Base-by-base conservation (phyloP, 2,329 filamentous ascomycete genomes). In the Thelonectria blattea region DNA sequence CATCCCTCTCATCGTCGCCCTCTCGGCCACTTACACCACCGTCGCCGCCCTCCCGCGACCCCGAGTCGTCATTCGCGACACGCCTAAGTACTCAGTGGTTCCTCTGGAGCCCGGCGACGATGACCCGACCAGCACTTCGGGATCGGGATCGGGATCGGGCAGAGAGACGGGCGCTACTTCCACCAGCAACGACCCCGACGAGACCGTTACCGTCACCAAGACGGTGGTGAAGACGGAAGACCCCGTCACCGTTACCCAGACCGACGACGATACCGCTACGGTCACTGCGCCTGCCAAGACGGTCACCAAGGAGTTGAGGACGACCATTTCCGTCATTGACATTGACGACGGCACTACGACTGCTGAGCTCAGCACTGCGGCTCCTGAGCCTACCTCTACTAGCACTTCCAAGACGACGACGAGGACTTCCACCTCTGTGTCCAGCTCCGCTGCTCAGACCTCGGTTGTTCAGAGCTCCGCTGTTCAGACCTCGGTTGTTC, bases 21-120 rank as follows among this genome's bases (percentile, higher is more conserved):
- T 77, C 34, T 67, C 72, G 18, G 67, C 70, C 43, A 70, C 65
- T 53, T 62, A 72, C 47, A 65, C 72, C 42, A 63, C 61, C 9
- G 60, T 67, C 45, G 52, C 66, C 48, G 71, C 74, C 8, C 68
- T 77, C 3, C 75, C 75, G 10, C 71, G 65, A 24, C 63, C 64
- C 5, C 62, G 56, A 27, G 56, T 72, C 7, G 56, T 63, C 45
- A 61, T 58, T 45, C 74, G 74, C 18, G 70, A 66, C n/a, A 71
- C 71, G 50, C 76, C 75, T 2, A 68, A 69, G 20, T 79, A 79
- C 50, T 77, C 75, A 3, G 75, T 79, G 30, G 75, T 79, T 5
- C 75, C 76, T 14, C 64, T 78, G n/a, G 75, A 76, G 51, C 75
- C 75, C 2, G 68, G 65, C 15, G 64, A 73, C 6, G 64, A 68